phyloP scores from a whole-genome alignment of 148 eudicot species.

The Rheum nobile region DNA sequence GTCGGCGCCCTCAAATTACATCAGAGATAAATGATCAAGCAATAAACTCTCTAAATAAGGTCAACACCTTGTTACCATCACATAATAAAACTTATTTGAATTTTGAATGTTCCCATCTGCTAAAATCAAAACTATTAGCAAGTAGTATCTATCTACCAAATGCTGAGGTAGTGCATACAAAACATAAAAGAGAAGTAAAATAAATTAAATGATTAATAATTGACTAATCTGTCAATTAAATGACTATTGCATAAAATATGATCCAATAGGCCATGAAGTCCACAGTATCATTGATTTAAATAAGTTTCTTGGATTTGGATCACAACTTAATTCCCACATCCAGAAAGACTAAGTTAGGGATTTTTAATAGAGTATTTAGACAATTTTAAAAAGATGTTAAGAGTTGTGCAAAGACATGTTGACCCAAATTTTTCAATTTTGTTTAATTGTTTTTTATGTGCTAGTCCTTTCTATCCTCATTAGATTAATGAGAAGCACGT shows the following conservation, averaged over 20 bases:
- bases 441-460: background rate
- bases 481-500: background rate
- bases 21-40: background rate
- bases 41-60: background rate
- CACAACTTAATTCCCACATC: background rate
- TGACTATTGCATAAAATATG: background rate
- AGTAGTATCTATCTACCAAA: background rate
- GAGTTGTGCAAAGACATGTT: background rate
- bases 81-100: background rate
- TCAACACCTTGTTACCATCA: background rate
- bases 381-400: background rate
- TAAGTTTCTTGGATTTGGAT: background rate
- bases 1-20: background rate
- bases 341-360: background rate
- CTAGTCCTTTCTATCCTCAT: background rate
- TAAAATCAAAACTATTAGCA: background rate
- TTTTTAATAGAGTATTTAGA: background rate
- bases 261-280: slow-evolving; percentile 1
- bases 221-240: background rate
- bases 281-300: background rate
- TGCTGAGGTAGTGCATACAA: slow-evolving; percentile 4
- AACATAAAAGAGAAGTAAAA: no score
- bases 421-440: slow-evolving; percentile 1
- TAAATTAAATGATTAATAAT: background rate
- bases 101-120: background rate